Base-by-base conservation (phyloP, 2,329 filamentous ascomycete genomes). In the Ambrosiella xylebori region DNA sequence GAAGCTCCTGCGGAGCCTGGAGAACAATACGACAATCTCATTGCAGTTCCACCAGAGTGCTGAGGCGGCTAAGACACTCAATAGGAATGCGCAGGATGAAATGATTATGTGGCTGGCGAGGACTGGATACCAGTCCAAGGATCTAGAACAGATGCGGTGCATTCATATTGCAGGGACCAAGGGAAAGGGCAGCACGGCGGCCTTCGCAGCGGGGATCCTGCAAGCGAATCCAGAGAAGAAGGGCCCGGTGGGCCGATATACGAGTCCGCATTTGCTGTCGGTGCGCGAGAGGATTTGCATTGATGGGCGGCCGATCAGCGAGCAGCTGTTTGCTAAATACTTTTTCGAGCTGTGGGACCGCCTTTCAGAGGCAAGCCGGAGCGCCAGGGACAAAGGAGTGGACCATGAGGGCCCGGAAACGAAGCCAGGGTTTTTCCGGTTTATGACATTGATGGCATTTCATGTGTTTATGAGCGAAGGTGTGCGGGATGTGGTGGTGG, bases 91-190 rank as follows among this genome's bases (percentile, higher is more conserved):
- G 6, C 82, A 94, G 54, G 86, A 87, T 0, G 88, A 95, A 68
- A 91, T 93, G 78, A 73, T 83, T 36, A 78, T 81, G 64, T 95
- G 86, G 85, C 81, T 87, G 63, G 73, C 71, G 51, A 84, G 84
- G 61, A 82, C 87, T 57, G 88, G 88, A 54, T 87, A 95, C 70
- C 71, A 84, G 70, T 68, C 69, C 1, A 57, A 64, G 0, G 71
- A 74, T 62, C 71, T 79, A 35, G 64, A 69, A 11, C 63, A 65
- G 3, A 69, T 78, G 56, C 70, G 69, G 13, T 76, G 76, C 63
- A 81, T 97, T 61, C 91, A 97, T 67, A 82, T 97, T 51, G 87
- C 91, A 1, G 91, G 91, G 11, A 96, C 90, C 3, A 97, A 96
- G 69, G 91, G 91, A 61, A 97, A 96, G 69, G 90, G 90, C 45